Percentiles rank a stretch among this genome's conserved stretches.
These are phyloP conservation scores for Wickerhamomyces subpelliculosus DNA, from an alignment of 805 yeast species.

Conservation along the genomic window DNA sequence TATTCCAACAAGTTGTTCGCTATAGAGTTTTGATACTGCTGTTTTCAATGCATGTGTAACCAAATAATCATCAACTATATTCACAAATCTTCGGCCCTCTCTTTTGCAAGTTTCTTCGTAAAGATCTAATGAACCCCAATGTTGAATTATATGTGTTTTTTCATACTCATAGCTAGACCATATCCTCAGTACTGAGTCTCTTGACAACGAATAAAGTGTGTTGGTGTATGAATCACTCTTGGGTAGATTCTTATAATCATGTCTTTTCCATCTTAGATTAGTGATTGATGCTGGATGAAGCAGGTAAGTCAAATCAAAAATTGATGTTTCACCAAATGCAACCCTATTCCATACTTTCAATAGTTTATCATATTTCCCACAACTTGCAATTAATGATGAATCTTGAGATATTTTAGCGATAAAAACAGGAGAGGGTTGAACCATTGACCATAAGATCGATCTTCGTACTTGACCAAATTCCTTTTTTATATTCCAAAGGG, in stretches of 20 bases:
- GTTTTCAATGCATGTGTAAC: conserved; percentile 21
- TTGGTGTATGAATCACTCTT: conserved; percentile 34
- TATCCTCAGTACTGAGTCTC: conserved; percentile 51
- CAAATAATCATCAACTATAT: conserved; percentile 34
- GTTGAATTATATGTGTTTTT: conserved; percentile 47
- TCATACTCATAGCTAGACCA: conserved; percentile 65
- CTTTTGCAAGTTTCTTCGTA: conserved; percentile 2
- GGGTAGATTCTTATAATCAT: conserved; percentile 18
- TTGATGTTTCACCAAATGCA: conserved; percentile 54
- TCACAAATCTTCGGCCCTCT: conserved; percentile 24
- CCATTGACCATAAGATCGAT: conserved; percentile 29
- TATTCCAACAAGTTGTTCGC: conserved; percentile 18
- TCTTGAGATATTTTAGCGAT: conserved; percentile 57
- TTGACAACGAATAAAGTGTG: conserved; percentile 57
- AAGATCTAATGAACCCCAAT: conserved; percentile 45
- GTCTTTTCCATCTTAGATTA: conserved; percentile 50
- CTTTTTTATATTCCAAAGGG: conserved; percentile 44
- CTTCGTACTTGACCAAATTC: conserved; percentile 36
- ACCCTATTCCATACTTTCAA: conserved; percentile 77
- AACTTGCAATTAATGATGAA: conserved; percentile 57
- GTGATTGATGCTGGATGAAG: conserved; percentile 58
- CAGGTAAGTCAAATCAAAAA: conserved; percentile 62
- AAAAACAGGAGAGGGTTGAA: conserved; percentile 57
- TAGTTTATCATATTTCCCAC: conserved; percentile 54
- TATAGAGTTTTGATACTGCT: conserved; percentile 7